Evolutionary conservation across 225 moss, liverwort and hornwort genomes (phyloP).

Genomic region (Sphagnum contortum): DNA sequence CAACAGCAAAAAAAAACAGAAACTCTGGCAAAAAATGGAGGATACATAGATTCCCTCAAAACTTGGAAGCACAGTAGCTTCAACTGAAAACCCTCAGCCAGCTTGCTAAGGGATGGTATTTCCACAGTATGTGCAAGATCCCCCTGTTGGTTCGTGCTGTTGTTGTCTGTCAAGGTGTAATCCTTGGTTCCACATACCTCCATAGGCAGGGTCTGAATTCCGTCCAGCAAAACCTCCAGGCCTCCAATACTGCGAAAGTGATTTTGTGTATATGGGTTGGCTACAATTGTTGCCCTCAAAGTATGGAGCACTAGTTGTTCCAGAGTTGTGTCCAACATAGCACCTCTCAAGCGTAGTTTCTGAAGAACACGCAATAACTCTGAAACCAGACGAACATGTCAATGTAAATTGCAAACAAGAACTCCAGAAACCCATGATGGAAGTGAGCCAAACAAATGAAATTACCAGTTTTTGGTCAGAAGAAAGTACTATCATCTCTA

Average conservation of each 20-base stretch:
- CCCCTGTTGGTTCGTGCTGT: too few species aligned
- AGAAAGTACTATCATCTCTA: neutral
- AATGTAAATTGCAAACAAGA: neutral
- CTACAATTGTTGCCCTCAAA: constrained; percentile 47
- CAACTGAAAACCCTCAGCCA: constrained; percentile 52
- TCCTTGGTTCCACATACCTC: constrained; percentile 23
- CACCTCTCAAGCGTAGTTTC: constrained; percentile 51
- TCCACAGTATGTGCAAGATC: constrained; percentile 2
- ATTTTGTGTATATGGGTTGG: constrained; percentile 63
- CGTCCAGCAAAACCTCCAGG: constrained; percentile 63
- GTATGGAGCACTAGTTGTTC: constrained; percentile 60
- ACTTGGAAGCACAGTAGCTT: constrained; percentile 72
- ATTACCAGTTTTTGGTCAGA: neutral
- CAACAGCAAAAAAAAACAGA: too few species aligned
- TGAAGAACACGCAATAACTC: constrained; percentile 66
- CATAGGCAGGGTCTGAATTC: constrained; percentile 30
- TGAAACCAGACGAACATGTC: constrained; percentile 15
- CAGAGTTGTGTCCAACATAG: constrained; percentile 47
- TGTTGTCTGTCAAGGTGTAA: neutral
- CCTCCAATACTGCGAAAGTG: constrained; percentile 78
- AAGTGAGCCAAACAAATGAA: neutral
- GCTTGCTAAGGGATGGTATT: constrained; percentile 8
- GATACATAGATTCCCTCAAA: constrained; percentile 79
- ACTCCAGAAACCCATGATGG: neutral
- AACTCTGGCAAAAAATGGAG: constrained; percentile 6